Evolutionary conservation across 805 yeast species (phyloP).

Genomic region (Ogataea trehalophila): DNA sequence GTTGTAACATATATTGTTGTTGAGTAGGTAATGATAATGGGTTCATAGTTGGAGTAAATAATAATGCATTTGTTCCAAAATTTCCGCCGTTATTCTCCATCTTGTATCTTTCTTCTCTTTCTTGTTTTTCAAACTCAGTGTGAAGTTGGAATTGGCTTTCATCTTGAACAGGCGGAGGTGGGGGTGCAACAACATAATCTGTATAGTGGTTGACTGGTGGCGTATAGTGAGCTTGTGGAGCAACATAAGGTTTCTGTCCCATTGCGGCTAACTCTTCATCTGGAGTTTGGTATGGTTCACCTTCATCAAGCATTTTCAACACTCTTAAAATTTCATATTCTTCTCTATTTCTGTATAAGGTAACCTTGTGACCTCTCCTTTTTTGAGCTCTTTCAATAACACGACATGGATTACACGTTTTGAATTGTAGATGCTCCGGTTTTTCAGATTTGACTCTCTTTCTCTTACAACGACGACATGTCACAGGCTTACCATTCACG

Average conservation of each 20-base stretch:
- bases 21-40: constrained; percentile 5
- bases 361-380: constrained; percentile 24
- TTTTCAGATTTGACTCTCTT: constrained; percentile 53
- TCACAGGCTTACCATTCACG: constrained; percentile 31
- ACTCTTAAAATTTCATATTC: constrained; percentile 13
- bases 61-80: constrained; percentile 1
- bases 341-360: constrained; percentile 14
- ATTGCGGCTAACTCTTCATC: constrained; percentile 2
- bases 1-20: constrained; percentile 6
- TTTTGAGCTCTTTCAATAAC: constrained; percentile 45
- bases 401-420: constrained; percentile 55
- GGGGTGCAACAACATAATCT: no score
- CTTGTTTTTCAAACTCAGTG: constrained; percentile 9
- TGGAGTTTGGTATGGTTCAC: constrained; percentile 4
- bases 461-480: constrained; percentile 54
- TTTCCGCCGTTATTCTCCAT: constrained; percentile 5
- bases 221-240: no score
- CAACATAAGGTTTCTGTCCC: background rate
- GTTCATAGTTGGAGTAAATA: background rate
- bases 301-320: constrained; percentile 10
- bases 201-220: no score
- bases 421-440: constrained; percentile 50
- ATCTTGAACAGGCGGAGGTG: background rate
- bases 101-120: background rate
- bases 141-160: constrained; percentile 1